Evolutionary conservation across 1,284 basidiomycete genomes (phyloP).

Genomic region (Termitomyces sp.): DNA sequence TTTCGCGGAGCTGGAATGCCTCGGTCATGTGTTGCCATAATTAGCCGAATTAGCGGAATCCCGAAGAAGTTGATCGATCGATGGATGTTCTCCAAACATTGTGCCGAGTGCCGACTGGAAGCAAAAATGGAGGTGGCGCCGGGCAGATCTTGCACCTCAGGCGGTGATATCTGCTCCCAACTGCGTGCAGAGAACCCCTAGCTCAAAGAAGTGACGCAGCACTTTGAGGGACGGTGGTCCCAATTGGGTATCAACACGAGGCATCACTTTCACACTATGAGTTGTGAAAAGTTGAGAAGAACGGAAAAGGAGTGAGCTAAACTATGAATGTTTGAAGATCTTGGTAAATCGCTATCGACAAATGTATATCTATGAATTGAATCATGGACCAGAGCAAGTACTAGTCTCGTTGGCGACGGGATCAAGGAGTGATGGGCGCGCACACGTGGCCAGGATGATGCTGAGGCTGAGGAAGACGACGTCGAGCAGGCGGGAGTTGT

Average conservation of each 20-base stretch:
- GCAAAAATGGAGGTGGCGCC: not conserved
- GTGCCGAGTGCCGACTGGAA: not conserved
- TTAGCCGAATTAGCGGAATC: constrained; percentile 3
- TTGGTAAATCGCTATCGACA: constrained; percentile 17
- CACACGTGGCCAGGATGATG: constrained; percentile 6
- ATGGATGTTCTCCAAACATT: not conserved
- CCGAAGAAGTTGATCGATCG: constrained; percentile 6
- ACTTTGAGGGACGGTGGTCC: not conserved
- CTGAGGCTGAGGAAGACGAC: not conserved
- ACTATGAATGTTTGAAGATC: constrained; percentile 7
- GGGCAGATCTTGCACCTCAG: not conserved
- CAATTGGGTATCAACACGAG: constrained; percentile 15
- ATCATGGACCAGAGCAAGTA: not conserved
- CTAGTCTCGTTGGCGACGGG: constrained; percentile 14
- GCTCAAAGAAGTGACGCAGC: not conserved
- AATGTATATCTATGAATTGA: constrained; percentile 15
- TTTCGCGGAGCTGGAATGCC: constrained; percentile 18
- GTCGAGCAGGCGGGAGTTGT: not conserved
- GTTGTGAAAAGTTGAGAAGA: not conserved
- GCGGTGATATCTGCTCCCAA: not conserved
- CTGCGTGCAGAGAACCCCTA: not conserved
- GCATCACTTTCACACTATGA: constrained; percentile 5
- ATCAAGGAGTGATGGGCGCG: constrained; percentile 10
- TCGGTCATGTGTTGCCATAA: constrained; percentile 10
- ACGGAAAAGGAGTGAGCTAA: not conserved